Percentiles rank a stretch among this genome's conserved stretches.
Conservation (phyloP, 164 flowering plant genomes). For the Chimonanthus praecox region DNA sequence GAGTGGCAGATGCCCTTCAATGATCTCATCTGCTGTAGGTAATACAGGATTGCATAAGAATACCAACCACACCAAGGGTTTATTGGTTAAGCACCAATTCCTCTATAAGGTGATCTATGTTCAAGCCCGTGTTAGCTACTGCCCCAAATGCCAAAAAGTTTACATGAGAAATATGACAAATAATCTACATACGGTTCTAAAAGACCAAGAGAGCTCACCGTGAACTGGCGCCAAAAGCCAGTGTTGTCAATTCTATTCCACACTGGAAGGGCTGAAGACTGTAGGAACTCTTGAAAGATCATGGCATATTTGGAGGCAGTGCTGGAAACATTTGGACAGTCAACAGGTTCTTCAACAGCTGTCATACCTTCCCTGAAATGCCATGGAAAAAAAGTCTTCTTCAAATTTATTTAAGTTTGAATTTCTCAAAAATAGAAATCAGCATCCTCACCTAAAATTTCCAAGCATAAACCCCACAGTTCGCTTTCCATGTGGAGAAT, state of each 20-base stretch:
- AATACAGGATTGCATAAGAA: background rate
- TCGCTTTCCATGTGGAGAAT: slow-evolving; percentile 60
- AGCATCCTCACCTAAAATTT: slow-evolving; percentile 66
- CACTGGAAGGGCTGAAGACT: slow-evolving; percentile 54
- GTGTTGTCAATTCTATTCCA: slow-evolving; percentile 86
- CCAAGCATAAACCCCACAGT: slow-evolving; percentile 95
- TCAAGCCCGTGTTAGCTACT: too few relatives aligned
- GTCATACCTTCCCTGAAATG: slow-evolving; percentile 86
- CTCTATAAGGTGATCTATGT: too few relatives aligned
- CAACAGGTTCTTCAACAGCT: slow-evolving; percentile 76
- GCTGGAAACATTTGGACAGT: slow-evolving; percentile 81
- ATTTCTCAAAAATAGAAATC: slow-evolving; percentile 7
- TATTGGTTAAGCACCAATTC: background rate
- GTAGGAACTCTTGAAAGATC: slow-evolving; percentile 75
- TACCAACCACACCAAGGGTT: background rate
- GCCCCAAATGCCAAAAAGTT: background rate
- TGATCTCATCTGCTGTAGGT: background rate
- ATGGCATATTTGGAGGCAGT: slow-evolving; percentile 71
- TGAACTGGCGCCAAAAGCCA: slow-evolving; percentile 96
- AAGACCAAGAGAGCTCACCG: slow-evolving; percentile 38
- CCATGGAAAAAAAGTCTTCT: slow-evolving; percentile 1
- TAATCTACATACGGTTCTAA: background rate
- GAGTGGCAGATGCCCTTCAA: background rate
- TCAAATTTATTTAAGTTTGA: background rate
- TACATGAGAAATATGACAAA: background rate